Base-by-base conservation (phyloP, 2,329 filamentous ascomycete species). In the Zalaria sp. region DNA sequence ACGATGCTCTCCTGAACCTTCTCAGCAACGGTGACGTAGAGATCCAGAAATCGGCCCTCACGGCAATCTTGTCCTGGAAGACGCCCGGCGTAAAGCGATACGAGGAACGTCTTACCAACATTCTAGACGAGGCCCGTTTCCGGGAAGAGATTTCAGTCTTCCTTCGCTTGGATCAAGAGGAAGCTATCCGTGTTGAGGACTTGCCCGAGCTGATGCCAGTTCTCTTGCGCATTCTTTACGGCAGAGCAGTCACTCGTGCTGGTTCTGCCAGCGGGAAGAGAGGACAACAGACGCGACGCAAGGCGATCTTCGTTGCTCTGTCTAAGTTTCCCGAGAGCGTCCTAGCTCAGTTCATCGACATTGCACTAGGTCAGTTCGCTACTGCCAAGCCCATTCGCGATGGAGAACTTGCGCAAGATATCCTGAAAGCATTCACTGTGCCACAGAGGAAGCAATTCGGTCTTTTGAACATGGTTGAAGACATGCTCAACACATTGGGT, bases 101-200 rank as follows among this genome's bases (percentile, higher is more conserved):
- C 55, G 77, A 87, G 52, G 87, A 95, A 51, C 85, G 88, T 51
- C 63, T 98, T 25, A 73, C 86, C 47, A 88, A 86, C 51, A 69
- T 98, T 2, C 73, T 96, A 5, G 91, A 98, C 50, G 91, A 96
- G 47, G 79, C 83, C 25, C 76, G 84, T 38, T 94, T 96, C 63
- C 85, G 87, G 55, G 91, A 96, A 54, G 89, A 96, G 57, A 72
- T 98, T n/a, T 81, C 86, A 0, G 77, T 91, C 4, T 82, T 98
- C 49, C 73, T 98, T 41, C 54, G 86, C 54, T 75, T 81, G 10
- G 79, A 83, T 11, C 56, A 64, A 25, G 66, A 76, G 34, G 67
- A 74, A 46, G 78, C 78, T 43, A 63, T 79, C 42, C 81, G 95
- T 49, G 78, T 80, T 49, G 66, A 78, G 5, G 86, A 98, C 55